Percentiles rank a stretch among this genome's conserved stretches.
These are phyloP conservation scores for Henckelia pumila DNA, from an alignment of 257 asterid genomes.

Conservation along the genomic window DNA sequence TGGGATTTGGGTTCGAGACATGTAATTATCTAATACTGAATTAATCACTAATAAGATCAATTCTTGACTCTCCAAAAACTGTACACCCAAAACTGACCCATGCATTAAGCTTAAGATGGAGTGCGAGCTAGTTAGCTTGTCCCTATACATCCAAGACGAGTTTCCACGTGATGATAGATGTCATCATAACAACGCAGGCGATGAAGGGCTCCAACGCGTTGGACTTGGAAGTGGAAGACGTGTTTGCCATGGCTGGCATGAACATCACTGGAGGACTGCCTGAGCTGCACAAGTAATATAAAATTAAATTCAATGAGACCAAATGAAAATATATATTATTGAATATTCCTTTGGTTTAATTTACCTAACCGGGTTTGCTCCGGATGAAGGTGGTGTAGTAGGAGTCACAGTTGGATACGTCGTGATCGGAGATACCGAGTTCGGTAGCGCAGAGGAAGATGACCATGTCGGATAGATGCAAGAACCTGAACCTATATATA, in stretches of 20 bases:
- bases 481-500: conserved; percentile 90
- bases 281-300: conserved; percentile 43
- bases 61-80: conserved; percentile 37
- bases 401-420: conserved; percentile 45
- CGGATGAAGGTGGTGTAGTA: conserved; percentile 47
- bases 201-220: conserved; percentile 39
- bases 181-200: conserved; percentile 36
- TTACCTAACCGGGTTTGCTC: conserved; percentile 52
- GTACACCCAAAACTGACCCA: conserved; percentile 39
- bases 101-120: conserved; percentile 27
- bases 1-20: too few species aligned
- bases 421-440: conserved; percentile 31
- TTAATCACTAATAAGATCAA: neutral
- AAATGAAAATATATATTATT: too few species aligned
- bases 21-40: neutral
- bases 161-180: conserved; percentile 38
- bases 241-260: conserved; percentile 36
- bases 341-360: neutral
- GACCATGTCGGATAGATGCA: conserved; percentile 53
- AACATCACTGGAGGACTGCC: conserved; percentile 48
- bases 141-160: conserved; percentile 26
- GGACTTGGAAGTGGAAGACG: conserved; percentile 38
- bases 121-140: too few species aligned
- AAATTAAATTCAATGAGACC: too few species aligned
- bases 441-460: conserved; percentile 38